Percentiles rank a stretch among this genome's conserved stretches.
Evolutionary conservation across 345 rosid species (phyloP).

Genomic region (Brassica juncea): DNA sequence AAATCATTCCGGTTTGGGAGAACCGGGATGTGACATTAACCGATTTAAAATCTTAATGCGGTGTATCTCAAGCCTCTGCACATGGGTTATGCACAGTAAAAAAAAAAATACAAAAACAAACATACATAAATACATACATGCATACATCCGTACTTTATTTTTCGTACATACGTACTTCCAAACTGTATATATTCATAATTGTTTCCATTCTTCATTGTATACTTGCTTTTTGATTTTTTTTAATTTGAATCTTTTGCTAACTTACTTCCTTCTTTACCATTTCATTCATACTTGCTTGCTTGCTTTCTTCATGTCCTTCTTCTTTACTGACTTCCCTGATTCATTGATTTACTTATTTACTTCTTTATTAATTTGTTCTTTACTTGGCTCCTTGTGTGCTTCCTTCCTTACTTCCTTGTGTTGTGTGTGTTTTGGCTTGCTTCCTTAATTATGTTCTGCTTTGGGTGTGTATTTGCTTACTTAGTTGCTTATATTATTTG

Average conservation of each 20-base stretch:
- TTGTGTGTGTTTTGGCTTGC: neutral
- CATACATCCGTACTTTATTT: neutral
- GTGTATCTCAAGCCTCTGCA: neutral
- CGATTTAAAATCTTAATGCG: neutral
- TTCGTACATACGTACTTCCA: neutral
- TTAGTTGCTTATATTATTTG: neutral
- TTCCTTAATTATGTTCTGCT: neutral
- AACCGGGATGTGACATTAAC: too few relatives aligned
- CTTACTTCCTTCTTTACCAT: neutral
- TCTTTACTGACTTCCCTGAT: neutral
- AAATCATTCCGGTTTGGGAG: too few relatives aligned
- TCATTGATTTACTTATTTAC: neutral
- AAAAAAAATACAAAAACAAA: neutral
- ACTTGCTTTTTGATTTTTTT: neutral
- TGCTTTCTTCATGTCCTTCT: neutral
- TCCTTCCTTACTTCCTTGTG: neutral
- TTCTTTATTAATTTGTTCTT: neutral
- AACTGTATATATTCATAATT: neutral
- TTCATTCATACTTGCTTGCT: neutral
- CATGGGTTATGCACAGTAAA: neutral
- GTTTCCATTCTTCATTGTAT: neutral
- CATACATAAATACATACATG: neutral
- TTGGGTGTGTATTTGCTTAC: neutral
- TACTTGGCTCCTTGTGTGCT: neutral
- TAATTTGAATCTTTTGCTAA: neutral